Conservation (phyloP, 2,329 filamentous ascomycete species). For the Akanthomyces lecanii region DNA sequence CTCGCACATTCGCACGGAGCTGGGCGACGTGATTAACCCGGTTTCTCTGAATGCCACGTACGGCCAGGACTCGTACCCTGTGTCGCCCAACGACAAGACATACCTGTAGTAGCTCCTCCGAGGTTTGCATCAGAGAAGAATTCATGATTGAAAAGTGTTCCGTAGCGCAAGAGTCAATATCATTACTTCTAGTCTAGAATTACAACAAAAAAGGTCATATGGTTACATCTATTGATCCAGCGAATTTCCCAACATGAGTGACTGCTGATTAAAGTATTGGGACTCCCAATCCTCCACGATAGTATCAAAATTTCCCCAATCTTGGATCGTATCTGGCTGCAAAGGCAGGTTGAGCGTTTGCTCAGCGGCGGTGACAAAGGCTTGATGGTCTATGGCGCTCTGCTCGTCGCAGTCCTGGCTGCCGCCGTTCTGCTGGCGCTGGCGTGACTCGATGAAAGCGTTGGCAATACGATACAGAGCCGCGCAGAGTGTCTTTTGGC, state of each 20-base stretch:
- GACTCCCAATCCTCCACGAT: conserved; percentile 16
- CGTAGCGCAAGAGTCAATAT: too few species aligned
- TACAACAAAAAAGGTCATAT: background rate
- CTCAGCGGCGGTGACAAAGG: background rate
- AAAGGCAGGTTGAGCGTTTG: conserved; percentile 12
- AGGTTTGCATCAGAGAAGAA: background rate
- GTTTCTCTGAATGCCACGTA: conserved; percentile 54
- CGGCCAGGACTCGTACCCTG: conserved; percentile 46
- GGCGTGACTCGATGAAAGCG: conserved; percentile 3
- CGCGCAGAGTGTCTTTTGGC: conserved; percentile 13
- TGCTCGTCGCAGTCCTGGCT: background rate
- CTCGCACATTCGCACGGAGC: conserved; percentile 56
- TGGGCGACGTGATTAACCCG: conserved; percentile 41
- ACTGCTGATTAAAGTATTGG: conserved; percentile 15
- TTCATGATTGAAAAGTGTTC: background rate
- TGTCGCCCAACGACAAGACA: conserved; percentile 29
- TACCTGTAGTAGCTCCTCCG: conserved; percentile 6
- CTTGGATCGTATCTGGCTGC: conserved; percentile 4
- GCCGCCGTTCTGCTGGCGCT: background rate
- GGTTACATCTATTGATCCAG: background rate
- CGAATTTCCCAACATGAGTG: conserved; percentile 10
- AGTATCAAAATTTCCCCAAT: conserved; percentile 14
- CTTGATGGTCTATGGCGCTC: background rate
- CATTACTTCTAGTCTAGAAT: background rate
- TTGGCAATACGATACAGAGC: conserved; percentile 12